Evolutionary conservation across 768 basidiomycete genomes (phyloP).

Genomic region (Termitomyces titanicus): DNA sequence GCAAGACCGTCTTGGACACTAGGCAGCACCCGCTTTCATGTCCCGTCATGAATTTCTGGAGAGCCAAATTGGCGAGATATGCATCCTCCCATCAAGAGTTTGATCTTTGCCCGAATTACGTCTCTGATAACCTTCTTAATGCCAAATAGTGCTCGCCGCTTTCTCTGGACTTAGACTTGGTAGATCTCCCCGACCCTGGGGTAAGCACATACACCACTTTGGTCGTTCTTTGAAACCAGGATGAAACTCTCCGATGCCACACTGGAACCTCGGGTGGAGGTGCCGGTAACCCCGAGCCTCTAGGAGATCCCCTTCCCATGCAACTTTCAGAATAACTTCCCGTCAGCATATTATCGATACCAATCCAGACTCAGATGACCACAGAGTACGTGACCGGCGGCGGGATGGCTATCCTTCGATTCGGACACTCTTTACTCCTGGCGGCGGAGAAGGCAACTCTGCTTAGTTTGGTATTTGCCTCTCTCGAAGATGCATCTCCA

Average conservation of each 20-base stretch:
- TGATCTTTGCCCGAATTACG: slow-evolving; percentile 3
- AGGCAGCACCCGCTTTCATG: not conserved
- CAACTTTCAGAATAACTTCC: not conserved
- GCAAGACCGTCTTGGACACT: not conserved
- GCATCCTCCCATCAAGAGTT: not conserved
- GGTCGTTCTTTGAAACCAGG: not conserved
- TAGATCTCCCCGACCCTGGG: not conserved
- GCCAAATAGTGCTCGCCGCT: not conserved
- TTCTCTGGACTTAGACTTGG: not conserved
- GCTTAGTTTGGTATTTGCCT: not conserved
- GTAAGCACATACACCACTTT: not conserved
- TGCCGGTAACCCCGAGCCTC: not conserved
- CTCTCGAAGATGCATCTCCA: slow-evolving; percentile 1
- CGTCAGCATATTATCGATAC: not conserved
- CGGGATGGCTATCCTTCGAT: not conserved
- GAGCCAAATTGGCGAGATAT: slow-evolving; percentile 2
- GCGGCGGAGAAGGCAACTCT: not conserved
- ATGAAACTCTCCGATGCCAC: not conserved
- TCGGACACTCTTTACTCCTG: not conserved
- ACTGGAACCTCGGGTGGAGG: not conserved
- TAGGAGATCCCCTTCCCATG: not conserved
- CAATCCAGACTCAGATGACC: not conserved
- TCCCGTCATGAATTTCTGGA: slow-evolving; percentile 3
- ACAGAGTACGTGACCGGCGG: not conserved
- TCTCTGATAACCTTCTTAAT: not conserved